phyloP scores from a whole-genome alignment of 2,329 filamentous ascomycete species.

The Aureobasidium mangrovei region DNA sequence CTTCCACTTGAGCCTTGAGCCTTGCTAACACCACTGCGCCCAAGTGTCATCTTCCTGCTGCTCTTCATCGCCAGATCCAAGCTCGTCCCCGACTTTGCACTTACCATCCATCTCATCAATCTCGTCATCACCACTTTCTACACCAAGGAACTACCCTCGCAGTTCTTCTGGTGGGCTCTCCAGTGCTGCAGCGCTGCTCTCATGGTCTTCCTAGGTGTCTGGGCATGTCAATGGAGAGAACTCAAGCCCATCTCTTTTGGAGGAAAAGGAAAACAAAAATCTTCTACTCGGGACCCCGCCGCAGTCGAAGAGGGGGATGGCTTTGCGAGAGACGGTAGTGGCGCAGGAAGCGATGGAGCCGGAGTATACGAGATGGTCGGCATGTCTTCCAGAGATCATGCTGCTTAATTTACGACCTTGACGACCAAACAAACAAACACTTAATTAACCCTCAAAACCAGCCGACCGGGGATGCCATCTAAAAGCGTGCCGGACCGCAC shows the following conservation, averaged over 20 bases:
- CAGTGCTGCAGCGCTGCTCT: conserved; percentile 52
- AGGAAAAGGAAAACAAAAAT: conserved; percentile 36
- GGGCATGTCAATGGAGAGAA: conserved; percentile 87
- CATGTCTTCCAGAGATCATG: conserved; percentile 29
- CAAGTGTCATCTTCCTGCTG: conserved; percentile 73
- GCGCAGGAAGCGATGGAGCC: conserved; percentile 36
- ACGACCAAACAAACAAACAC: neutral
- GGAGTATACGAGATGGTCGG: conserved; percentile 42
- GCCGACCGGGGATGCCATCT: neutral
- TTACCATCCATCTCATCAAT: conserved; percentile 80
- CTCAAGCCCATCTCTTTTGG: conserved; percentile 82
- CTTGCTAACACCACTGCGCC: neutral
- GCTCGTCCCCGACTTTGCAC: conserved; percentile 86
- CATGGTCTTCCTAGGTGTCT: conserved; percentile 68
- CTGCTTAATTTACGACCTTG: neutral
- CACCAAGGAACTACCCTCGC: conserved; percentile 63
- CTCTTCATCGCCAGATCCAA: conserved; percentile 81
- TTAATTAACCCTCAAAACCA: neutral
- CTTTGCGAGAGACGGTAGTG: conserved; percentile 31
- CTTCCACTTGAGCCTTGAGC: neutral
- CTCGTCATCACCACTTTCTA: conserved; percentile 71
- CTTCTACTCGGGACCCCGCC: conserved; percentile 16
- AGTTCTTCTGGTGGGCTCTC: conserved; percentile 78
- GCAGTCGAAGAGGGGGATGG: conserved; percentile 30
- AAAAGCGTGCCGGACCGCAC: too few species aligned